These are phyloP conservation scores for Calonectria hawksworthii DNA, from an alignment of 2,329 filamentous ascomycete species.

Conservation along the genomic window DNA sequence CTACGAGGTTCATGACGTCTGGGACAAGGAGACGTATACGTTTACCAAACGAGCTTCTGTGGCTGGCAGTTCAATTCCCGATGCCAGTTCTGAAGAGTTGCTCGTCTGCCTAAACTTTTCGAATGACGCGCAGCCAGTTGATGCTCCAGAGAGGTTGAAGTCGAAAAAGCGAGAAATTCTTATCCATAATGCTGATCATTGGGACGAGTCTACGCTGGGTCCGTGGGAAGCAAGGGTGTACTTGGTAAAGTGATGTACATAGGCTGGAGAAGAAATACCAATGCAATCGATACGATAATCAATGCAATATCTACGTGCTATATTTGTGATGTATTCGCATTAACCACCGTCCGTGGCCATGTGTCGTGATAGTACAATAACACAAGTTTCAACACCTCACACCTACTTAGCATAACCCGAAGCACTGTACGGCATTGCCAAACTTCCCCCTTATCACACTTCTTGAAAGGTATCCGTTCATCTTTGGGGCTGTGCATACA, in stretches of 20 bases:
- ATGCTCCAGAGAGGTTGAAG: neutral
- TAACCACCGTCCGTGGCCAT: too few species aligned
- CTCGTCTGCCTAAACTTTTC: neutral
- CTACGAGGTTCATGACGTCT: neutral
- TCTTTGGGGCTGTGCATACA: too few species aligned
- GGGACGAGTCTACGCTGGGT: neutral
- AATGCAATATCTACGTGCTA: too few species aligned
- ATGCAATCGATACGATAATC: too few species aligned
- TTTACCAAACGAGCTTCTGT: neutral
- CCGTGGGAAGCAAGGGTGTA: slow-evolving; percentile 1
- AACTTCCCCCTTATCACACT: too few species aligned
- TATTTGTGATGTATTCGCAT: too few species aligned
- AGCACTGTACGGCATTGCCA: too few species aligned
- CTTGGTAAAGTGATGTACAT: neutral
- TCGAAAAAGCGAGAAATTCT: neutral
- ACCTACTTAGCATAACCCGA: too few species aligned
- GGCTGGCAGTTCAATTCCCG: neutral
- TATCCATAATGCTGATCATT: neutral
- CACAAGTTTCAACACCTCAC: too few species aligned
- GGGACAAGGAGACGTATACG: slow-evolving; percentile 5
- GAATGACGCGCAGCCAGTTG: neutral
- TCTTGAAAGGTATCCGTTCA: too few species aligned
- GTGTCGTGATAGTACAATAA: too few species aligned
- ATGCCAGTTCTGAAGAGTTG: neutral
- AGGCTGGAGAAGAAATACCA: too few species aligned